Evolutionary conservation across 2,329 filamentous ascomycete genomes (phyloP).

Genomic region (Trichoderma asperellum): DNA sequence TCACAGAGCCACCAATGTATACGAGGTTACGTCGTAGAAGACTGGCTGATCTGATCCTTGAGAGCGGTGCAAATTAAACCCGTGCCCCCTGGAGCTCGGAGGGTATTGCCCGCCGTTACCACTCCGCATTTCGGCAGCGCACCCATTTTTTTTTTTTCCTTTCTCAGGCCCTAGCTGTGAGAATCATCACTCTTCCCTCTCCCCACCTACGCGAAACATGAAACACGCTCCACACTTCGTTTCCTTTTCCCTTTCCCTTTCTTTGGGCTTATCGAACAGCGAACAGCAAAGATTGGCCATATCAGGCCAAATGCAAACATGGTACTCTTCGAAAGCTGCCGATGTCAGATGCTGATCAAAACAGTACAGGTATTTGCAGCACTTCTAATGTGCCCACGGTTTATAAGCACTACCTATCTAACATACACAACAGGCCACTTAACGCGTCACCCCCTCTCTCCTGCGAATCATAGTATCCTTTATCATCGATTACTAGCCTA

Average conservation of each 20-base stretch:
- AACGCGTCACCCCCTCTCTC: not conserved
- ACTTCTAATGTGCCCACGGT: not conserved
- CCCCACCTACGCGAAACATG: slow-evolving; percentile 7
- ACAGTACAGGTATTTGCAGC: not conserved
- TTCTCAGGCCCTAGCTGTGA: not conserved
- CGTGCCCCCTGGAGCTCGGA: not conserved
- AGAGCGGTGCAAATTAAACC: not conserved
- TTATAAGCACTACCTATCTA: not conserved
- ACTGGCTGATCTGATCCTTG: not conserved
- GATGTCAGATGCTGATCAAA: not conserved
- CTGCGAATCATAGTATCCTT: not conserved
- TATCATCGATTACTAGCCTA: not conserved
- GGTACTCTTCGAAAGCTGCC: not conserved
- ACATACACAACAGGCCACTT: not conserved
- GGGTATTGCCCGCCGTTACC: no score
- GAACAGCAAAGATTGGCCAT: not conserved
- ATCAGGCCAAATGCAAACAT: not conserved
- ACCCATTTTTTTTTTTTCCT: not conserved
- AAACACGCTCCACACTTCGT: not conserved
- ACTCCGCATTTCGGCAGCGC: not conserved
- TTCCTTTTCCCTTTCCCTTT: not conserved
- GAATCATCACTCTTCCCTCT: not conserved
- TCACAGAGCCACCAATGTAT: not conserved
- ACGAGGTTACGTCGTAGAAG: not conserved
- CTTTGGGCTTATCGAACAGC: not conserved